phyloP scores from a whole-genome alignment of 129 eudicot species.

The Daucus carota region DH1_v3.0 NC_030386.2:5678001-5678500 shows the following conservation, averaged over 20 bases:
- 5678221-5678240: conserved; percentile 63
- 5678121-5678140: conserved; percentile 61
- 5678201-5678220: conserved; percentile 43
- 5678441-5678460: conserved; percentile 67
- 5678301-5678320: conserved; percentile 28
- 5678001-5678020: not conserved
- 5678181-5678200: not conserved
- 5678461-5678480: conserved; percentile 76
- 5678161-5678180: not conserved
- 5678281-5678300: conserved; percentile 56
- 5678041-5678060: not conserved
- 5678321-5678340: not conserved
- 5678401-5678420: conserved; percentile 72
- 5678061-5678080: not conserved
- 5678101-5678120: conserved; percentile 45
- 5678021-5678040: not conserved
- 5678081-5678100: conserved; percentile 42
- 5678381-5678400: conserved; percentile 27
- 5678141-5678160: conserved; percentile 22
- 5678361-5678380: not conserved
- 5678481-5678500: not conserved
- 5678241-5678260: conserved; percentile 76
- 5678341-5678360: not conserved
- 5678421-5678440: conserved; percentile 71
- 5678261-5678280: conserved; percentile 74